Percentiles rank a stretch among this genome's conserved stretches.
Conservation (phyloP, 257 asterid species). For the Coffea eugenioides region DNA sequence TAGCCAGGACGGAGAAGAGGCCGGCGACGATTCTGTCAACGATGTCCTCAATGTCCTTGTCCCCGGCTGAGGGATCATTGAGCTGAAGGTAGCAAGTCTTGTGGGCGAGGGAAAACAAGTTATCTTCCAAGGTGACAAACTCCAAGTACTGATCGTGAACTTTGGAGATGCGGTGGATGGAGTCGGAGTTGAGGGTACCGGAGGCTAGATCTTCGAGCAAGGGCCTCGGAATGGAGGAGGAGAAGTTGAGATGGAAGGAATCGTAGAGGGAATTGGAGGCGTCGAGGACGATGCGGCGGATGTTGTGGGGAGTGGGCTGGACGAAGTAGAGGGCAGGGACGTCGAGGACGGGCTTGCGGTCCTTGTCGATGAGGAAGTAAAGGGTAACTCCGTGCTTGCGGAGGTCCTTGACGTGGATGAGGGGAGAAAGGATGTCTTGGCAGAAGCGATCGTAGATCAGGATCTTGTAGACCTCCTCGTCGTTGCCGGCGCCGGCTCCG, state of each 20-base stretch:
- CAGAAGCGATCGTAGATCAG: conserved; percentile 92
- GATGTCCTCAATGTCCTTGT: conserved; percentile 75
- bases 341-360: conserved; percentile 90
- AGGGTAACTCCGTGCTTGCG: conserved; percentile 98
- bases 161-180: conserved; percentile 78
- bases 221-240: conserved; percentile 84
- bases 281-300: conserved; percentile 70
- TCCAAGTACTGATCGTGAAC: conserved; percentile 97
- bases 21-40: conserved; percentile 82
- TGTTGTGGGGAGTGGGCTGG: conserved; percentile 68
- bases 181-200: conserved; percentile 76
- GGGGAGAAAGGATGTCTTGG: conserved; percentile 86
- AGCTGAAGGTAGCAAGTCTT: conserved; percentile 87
- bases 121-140: conserved; percentile 83
- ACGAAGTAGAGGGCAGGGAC: conserved; percentile 96
- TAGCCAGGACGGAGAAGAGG: conserved; percentile 86
- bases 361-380: conserved; percentile 91
- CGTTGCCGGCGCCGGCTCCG: conserved; percentile 58
- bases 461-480: conserved; percentile 97
- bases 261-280: conserved; percentile 73
- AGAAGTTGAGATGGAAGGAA: conserved; percentile 90
- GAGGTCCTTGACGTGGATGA: conserved; percentile 95
- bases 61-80: conserved; percentile 97
- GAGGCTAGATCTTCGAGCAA: conserved; percentile 93
- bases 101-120: conserved; percentile 81